phyloP scores from a whole-genome alignment of 2,329 filamentous ascomycete species.

The Falciphora oryzae region DNA sequence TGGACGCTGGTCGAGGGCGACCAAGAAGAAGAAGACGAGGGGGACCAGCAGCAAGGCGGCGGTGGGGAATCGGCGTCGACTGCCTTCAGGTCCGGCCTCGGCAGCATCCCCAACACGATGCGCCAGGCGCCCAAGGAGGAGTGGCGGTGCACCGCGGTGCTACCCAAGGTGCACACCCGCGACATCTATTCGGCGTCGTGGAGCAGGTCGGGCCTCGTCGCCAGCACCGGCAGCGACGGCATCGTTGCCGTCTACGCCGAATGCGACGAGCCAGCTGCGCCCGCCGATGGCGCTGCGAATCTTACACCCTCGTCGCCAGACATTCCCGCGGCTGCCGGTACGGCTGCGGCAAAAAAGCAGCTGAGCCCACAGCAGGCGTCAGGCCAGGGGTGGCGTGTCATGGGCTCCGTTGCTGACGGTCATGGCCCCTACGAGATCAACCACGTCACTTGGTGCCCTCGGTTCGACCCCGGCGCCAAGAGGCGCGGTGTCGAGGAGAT shows the following conservation, averaged over 20 bases:
- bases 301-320: conserved; percentile 12
- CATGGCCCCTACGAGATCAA: conserved; percentile 96
- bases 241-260: conserved; percentile 75
- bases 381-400: conserved; percentile 55
- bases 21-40: conserved; percentile 29
- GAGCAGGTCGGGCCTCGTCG: conserved; percentile 75
- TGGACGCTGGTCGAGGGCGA: conserved; percentile 64
- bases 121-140: conserved; percentile 70
- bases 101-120: conserved; percentile 84
- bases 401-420: conserved; percentile 64
- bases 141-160: conserved; percentile 71
- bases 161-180: conserved; percentile 71
- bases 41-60: conserved; percentile 8
- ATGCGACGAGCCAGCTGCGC: conserved; percentile 17
- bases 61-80: conserved; percentile 22
- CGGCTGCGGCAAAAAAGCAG: conserved; percentile 8
- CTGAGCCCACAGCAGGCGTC: conserved; percentile 26
- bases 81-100: conserved; percentile 36
- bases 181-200: conserved; percentile 82
- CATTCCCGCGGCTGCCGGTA: conserved; percentile 16
- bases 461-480: conserved; percentile 60
- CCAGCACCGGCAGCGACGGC: conserved; percentile 87
- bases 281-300: conserved; percentile 10
- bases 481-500: conserved; percentile 66
- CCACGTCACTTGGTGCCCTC: conserved; percentile 79